Evolutionary conservation across 1,284 basidiomycete genomes (phyloP).

Genomic region (Puccinia horiana): DNA sequence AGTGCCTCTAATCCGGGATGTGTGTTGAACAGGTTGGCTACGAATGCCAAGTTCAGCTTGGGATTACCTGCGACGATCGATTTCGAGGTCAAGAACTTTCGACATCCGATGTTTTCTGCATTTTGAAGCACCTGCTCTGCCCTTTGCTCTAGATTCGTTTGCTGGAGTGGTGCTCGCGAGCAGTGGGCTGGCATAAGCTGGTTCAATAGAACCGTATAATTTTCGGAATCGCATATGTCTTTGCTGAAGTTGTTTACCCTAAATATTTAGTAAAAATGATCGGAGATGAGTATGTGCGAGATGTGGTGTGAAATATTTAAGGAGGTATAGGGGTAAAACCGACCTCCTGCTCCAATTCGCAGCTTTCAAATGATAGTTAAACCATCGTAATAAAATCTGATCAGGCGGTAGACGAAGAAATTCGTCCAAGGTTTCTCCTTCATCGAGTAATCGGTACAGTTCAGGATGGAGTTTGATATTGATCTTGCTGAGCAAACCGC

Average conservation of each 20-base stretch:
- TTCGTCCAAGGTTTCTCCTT: constrained; percentile 58
- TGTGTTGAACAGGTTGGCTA: constrained; percentile 59
- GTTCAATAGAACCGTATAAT: constrained; percentile 45
- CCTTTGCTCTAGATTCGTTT: constrained; percentile 56
- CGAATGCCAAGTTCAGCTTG: constrained; percentile 59
- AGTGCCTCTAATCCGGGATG: constrained; percentile 58
- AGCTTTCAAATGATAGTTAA: constrained; percentile 59
- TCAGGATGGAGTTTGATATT: constrained; percentile 59
- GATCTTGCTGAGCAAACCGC: constrained; percentile 58
- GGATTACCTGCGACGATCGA: constrained; percentile 59
- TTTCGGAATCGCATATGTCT: constrained; percentile 47
- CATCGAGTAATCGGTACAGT: constrained; percentile 58
- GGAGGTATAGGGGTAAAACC: background rate
- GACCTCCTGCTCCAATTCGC: constrained; percentile 56
- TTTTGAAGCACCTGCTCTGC: constrained; percentile 59
- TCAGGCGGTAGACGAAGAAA: constrained; percentile 58
- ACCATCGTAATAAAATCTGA: constrained; percentile 59
- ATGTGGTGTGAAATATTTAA: background rate
- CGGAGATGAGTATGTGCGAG: background rate
- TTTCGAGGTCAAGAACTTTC: constrained; percentile 59
- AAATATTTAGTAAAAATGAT: constrained; percentile 59
- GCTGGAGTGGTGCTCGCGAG: constrained; percentile 57
- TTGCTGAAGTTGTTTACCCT: constrained; percentile 49
- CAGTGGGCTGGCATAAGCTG: constrained; percentile 54
- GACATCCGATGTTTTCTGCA: constrained; percentile 58